Conservation (phyloP, 2,329 filamentous ascomycete species). For the Beauveria sp. region DNA sequence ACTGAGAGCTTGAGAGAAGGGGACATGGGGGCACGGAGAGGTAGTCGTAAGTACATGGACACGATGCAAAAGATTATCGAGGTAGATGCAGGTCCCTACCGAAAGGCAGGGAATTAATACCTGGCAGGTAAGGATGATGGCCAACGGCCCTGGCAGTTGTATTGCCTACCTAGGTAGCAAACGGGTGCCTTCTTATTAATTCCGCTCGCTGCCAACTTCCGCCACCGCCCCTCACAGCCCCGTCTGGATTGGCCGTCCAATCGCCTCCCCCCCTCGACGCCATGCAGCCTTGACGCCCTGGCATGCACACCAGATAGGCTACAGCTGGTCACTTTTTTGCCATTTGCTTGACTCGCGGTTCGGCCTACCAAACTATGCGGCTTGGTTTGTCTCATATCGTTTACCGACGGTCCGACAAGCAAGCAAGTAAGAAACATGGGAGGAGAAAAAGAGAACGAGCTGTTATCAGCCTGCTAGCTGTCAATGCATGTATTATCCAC, state of each 20-base stretch:
- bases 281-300: not conserved
- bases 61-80: no score
- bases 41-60: no score
- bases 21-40: no score
- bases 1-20: not conserved
- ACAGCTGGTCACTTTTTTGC: not conserved
- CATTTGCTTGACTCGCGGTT: not conserved
- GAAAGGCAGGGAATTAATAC: not conserved
- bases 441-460: not conserved
- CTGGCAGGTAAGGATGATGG: not conserved
- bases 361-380: not conserved
- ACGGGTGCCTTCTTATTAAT: no score
- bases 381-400: not conserved
- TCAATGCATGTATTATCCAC: no score
- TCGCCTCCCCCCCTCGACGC: not conserved
- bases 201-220: not conserved
- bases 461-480: no score
- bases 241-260: not conserved
- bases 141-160: not conserved
- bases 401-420: no score
- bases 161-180: no score
- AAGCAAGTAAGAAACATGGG: no score
- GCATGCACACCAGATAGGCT: not conserved
- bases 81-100: no score
- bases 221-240: not conserved